A percentile compares a stretch with the other conserved stretches of the same genome.
phyloP scores from a whole-genome alignment of 2,329 filamentous ascomycete species.

The Trichothecium roseum region DNA sequence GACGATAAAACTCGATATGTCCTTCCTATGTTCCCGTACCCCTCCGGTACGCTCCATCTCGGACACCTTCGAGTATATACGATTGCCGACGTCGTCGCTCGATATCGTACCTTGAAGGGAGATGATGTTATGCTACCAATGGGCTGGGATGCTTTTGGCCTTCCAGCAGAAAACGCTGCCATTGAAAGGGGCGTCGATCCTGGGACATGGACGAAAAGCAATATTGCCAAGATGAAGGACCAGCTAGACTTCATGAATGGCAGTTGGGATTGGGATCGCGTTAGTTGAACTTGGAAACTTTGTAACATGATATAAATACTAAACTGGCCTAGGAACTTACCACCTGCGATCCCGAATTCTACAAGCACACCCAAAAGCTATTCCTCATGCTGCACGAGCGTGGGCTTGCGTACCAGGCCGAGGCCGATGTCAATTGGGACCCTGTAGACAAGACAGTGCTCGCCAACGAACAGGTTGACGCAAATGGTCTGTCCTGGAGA shows the following conservation, averaged over 20 bases:
- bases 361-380: conserved; percentile 79
- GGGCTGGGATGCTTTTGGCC: conserved; percentile 88
- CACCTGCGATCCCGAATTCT: conserved; percentile 77
- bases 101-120: conserved; percentile 66
- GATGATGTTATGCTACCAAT: conserved; percentile 75
- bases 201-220: conserved; percentile 66
- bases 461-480: conserved; percentile 88
- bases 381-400: conserved; percentile 68
- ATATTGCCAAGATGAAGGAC: conserved; percentile 77
- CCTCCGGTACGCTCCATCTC: conserved; percentile 76
- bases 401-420: conserved; percentile 71
- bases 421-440: conserved; percentile 83
- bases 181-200: conserved; percentile 74
- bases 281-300: conserved; percentile 37
- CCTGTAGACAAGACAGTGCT: conserved; percentile 82
- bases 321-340: conserved; percentile 54
- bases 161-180: conserved; percentile 86
- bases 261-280: conserved; percentile 72
- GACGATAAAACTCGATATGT: conserved; percentile 49
- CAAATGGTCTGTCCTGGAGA: conserved; percentile 76
- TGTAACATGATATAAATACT: conserved; percentile 2
- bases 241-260: conserved; percentile 73
- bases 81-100: conserved; percentile 75
- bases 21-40: conserved; percentile 89
- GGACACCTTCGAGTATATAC: conserved; percentile 85